phyloP scores from a whole-genome alignment of 2,329 filamentous ascomycete genomes.

The Pseudocercospora vitis region DNA sequence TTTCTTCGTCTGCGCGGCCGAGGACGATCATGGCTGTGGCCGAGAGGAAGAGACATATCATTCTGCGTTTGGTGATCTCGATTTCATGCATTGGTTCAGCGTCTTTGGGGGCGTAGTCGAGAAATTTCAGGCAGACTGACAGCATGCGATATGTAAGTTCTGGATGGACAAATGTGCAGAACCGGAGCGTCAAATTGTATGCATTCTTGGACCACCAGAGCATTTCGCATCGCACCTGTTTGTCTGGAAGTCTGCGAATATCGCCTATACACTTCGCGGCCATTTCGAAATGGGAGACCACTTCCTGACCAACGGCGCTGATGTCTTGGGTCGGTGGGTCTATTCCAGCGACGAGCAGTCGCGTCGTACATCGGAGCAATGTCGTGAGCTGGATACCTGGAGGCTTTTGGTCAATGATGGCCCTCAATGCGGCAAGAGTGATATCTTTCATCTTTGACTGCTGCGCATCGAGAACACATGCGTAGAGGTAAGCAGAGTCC shows the following conservation, averaged over 20 bases:
- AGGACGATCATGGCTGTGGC: slow-evolving; percentile 48
- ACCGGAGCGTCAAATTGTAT: slow-evolving; percentile 72
- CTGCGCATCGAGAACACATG: slow-evolving; percentile 77
- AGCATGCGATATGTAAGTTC: slow-evolving; percentile 57
- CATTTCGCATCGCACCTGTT: slow-evolving; percentile 60
- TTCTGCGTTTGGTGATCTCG: slow-evolving; percentile 50
- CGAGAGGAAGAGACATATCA: slow-evolving; percentile 71
- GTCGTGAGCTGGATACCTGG: slow-evolving; percentile 60
- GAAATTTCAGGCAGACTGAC: slow-evolving; percentile 41
- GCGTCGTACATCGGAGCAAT: slow-evolving; percentile 59
- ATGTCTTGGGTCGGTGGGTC: slow-evolving; percentile 35
- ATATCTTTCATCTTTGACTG: slow-evolving; percentile 61
- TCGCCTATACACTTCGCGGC: slow-evolving; percentile 49
- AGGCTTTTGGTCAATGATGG: slow-evolving; percentile 58
- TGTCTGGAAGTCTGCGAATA: slow-evolving; percentile 40
- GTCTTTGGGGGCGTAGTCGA: slow-evolving; percentile 28
- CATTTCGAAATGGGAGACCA: slow-evolving; percentile 58
- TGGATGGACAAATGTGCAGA: slow-evolving; percentile 59
- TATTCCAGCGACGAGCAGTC: slow-evolving; percentile 48
- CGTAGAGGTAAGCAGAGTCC: slow-evolving; percentile 68
- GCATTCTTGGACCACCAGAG: slow-evolving; percentile 82
- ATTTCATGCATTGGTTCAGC: slow-evolving; percentile 18
- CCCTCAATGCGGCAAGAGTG: slow-evolving; percentile 59
- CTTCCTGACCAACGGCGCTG: slow-evolving; percentile 43
- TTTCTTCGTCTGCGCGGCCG: slow-evolving; percentile 46